Evolutionary conservation across 2,329 filamentous ascomycete species (phyloP).

Genomic region (Fusarium praegraminearum): DNA sequence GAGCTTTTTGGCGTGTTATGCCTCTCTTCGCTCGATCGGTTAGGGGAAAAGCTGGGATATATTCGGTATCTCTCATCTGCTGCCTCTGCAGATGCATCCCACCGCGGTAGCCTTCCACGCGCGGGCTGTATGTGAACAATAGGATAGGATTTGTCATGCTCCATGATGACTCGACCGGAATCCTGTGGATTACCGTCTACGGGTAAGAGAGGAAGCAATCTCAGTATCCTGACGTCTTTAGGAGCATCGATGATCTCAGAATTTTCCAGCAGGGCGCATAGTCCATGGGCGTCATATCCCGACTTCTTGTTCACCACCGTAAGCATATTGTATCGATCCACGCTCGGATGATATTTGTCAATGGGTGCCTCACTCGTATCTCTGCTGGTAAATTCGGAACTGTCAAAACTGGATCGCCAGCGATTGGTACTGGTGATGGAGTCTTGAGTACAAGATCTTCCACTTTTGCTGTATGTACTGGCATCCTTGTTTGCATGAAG

Average conservation of each 20-base stretch:
- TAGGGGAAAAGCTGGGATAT: not conserved
- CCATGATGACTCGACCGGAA: not conserved
- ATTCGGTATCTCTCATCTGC: constrained; percentile 14
- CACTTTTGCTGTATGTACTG: not conserved
- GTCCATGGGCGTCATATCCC: not conserved
- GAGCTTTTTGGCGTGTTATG: not conserved
- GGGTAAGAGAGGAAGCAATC: constrained; percentile 25
- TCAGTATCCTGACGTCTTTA: constrained; percentile 30
- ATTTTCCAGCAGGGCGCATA: constrained; percentile 28
- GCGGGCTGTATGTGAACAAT: constrained; percentile 35
- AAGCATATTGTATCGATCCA: not conserved
- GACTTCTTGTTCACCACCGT: not conserved
- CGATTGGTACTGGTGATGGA: constrained; percentile 7
- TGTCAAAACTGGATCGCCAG: constrained; percentile 6
- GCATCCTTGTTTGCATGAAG: not conserved
- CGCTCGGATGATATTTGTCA: not conserved
- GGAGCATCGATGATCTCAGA: constrained; percentile 11
- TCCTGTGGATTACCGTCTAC: not conserved
- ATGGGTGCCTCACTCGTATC: not conserved
- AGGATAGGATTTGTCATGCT: not conserved
- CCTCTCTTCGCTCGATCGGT: not conserved
- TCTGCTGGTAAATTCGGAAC: constrained; percentile 15
- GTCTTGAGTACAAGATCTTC: constrained; percentile 5
- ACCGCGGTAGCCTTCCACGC: not conserved
- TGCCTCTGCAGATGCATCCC: constrained; percentile 5